Conservation (phyloP, 345 rosid genomes). For the Murraya koenigii region DNA sequence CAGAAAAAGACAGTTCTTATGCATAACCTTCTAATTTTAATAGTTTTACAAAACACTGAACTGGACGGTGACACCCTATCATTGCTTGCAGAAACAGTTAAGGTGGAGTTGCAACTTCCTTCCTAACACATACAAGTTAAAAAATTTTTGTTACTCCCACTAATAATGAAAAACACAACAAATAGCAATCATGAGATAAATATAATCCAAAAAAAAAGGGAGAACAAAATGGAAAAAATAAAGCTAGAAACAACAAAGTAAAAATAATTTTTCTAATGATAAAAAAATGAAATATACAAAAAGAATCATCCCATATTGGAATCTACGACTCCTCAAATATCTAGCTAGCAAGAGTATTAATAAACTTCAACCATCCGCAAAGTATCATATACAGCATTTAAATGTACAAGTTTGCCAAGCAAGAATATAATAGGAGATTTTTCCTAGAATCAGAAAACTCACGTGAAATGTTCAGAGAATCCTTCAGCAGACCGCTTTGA, state of each 20-base stretch:
- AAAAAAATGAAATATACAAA: not conserved
- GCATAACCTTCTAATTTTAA: not conserved
- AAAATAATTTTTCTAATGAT: not conserved
- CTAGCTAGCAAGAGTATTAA: not conserved
- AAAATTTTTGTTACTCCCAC: not conserved
- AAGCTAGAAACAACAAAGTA: not conserved
- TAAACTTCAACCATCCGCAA: not conserved
- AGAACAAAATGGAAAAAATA: not conserved
- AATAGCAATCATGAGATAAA: not conserved
- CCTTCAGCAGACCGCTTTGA: slow-evolving; percentile 80
- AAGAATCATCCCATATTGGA: not conserved
- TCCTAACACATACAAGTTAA: not conserved
- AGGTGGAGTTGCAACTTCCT: not conserved
- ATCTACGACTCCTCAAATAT: not conserved
- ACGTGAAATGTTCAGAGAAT: slow-evolving; percentile 97
- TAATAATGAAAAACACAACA: not conserved
- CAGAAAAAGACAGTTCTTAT: not conserved
- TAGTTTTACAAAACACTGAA: not conserved
- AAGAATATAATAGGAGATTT: too few relatives aligned
- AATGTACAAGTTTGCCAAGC: not conserved
- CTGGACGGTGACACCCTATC: not conserved
- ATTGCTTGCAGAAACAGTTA: not conserved
- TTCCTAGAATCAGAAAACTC: slow-evolving; percentile 27
- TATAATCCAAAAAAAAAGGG: not conserved
- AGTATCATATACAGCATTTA: not conserved